A percentile compares a stretch with the other conserved stretches of the same genome.
phyloP scores from a whole-genome alignment of 2,329 filamentous ascomycete species.

The Mycosphaerella sp. region DNA sequence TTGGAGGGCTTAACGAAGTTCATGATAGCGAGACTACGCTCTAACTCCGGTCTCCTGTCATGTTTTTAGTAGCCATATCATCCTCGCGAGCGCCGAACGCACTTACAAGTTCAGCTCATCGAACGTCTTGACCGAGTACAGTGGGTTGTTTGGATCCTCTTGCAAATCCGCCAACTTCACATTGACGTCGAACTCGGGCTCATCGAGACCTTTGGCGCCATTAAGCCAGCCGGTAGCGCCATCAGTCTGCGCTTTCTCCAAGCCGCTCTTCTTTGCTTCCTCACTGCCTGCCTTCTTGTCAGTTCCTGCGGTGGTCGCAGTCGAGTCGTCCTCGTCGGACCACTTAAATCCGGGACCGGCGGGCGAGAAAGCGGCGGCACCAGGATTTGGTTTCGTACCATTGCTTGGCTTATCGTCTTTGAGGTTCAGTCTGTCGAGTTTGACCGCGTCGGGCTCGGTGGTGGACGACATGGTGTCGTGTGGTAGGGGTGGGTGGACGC shows the following conservation, averaged over 20 bases:
- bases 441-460: conserved; percentile 20
- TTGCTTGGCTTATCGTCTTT: conserved; percentile 12
- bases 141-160: conserved; percentile 74
- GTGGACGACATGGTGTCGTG: conserved; percentile 2
- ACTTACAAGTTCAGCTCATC: conserved; percentile 78
- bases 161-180: conserved; percentile 89
- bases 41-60: conserved; percentile 52
- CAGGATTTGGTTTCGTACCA: conserved; percentile 20
- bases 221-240: conserved; percentile 40
- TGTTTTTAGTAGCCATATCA: not conserved
- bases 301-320: conserved; percentile 12
- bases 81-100: not conserved
- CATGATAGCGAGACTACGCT: conserved; percentile 72
- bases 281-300: conserved; percentile 11
- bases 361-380: conserved; percentile 12
- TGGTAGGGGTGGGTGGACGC: not conserved
- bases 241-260: conserved; percentile 35
- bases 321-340: conserved; percentile 31
- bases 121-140: conserved; percentile 79
- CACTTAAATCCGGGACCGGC: conserved; percentile 27
- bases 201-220: conserved; percentile 46
- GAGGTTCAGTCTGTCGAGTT: conserved; percentile 25
- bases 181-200: conserved; percentile 80
- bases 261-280: conserved; percentile 10
- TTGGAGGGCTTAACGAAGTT: conserved; percentile 94